phyloP scores from a whole-genome alignment of 2,329 filamentous ascomycete species.

The Aspergillus sp. region DNA sequence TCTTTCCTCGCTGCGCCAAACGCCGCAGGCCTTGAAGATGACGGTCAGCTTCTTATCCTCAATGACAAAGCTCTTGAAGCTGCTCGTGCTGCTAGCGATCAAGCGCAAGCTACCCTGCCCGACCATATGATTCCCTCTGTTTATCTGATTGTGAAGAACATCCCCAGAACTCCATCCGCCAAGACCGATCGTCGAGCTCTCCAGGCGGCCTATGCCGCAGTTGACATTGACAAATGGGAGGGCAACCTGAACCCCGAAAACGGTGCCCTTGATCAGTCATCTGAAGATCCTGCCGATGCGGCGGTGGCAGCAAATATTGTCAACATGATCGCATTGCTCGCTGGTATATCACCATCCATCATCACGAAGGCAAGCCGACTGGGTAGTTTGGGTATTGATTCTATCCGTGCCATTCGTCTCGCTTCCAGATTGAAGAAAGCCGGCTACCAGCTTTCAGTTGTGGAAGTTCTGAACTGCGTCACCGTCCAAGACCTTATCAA shows the following conservation, averaged over 20 bases:
- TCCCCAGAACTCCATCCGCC: constrained; percentile 32
- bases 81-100: constrained; percentile 21
- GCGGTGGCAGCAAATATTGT: constrained; percentile 15
- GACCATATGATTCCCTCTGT: constrained; percentile 36
- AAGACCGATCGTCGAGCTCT: constrained; percentile 35
- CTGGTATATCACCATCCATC: constrained; percentile 19
- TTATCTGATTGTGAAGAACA: constrained; percentile 29
- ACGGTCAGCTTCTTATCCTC: constrained; percentile 11
- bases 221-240: constrained; percentile 31
- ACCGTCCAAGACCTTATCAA: constrained; percentile 27
- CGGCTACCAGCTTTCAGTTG: constrained; percentile 26
- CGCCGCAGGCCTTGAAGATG: constrained; percentile 5
- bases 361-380: constrained; percentile 24
- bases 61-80: constrained; percentile 21
- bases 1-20: constrained; percentile 31
- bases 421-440: constrained; percentile 25
- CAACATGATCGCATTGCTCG: constrained; percentile 22
- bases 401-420: constrained; percentile 32
- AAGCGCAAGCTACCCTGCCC: constrained; percentile 25
- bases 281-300: not conserved
- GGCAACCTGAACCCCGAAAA: constrained; percentile 18
- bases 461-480: constrained; percentile 30
- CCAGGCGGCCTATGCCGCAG: constrained; percentile 22
- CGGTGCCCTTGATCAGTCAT: not conserved
- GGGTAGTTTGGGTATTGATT: constrained; percentile 31